Evolutionary conservation across 2,329 filamentous ascomycete species (phyloP), one percentile per base, ranked within the genome.

Genomic region (Ophiostoma ulmi): DNA sequence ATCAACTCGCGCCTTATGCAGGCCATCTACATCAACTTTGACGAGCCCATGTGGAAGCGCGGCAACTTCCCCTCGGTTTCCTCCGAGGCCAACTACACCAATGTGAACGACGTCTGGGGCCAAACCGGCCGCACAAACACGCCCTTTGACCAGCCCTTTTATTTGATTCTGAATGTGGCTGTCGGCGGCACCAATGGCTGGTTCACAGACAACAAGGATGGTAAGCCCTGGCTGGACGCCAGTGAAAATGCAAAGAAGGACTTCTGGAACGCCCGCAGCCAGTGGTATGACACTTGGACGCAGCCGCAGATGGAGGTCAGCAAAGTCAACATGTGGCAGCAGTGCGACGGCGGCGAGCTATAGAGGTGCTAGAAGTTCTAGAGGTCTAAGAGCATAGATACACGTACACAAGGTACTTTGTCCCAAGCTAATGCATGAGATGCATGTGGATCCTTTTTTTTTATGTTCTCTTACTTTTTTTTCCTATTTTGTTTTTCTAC

Each of bases 111-210:
- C 75, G 83, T 85, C 0, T 94, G 91, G 91, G 83, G 81, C 31
- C 77, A 84, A 73, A 89, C 88, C 0, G 86, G 86, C 11, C 83
- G 82, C 39, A 75, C 84, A 52, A 86, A 89, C 72, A 88, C 91
- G 0, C 91, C 91, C 0, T 94, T 94, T 75, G 91, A 94, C 76
- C 84, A 91, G 74, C 80, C 86, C 20, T 94, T 94, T 76, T 93
- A 91, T 75, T 84, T 94, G 65, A 90, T 93, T 74, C 78, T 94
- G 71, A 92, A 92, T 76, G 82, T 94, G 3, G 91, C 88, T 13
- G 91, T 94, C 8, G 91, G 91, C 39, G 88, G 88, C 68, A 92
- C 89, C 31, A 94, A 93, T 74, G 92, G 92, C 52, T 96, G 91
- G 91, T 96, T 95, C 77, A 82, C 90, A 76, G 91, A 96, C 77